Evolutionary conservation across 176 grass and related monocot species (phyloP).

Genomic region (Musa beccarii): DNA sequence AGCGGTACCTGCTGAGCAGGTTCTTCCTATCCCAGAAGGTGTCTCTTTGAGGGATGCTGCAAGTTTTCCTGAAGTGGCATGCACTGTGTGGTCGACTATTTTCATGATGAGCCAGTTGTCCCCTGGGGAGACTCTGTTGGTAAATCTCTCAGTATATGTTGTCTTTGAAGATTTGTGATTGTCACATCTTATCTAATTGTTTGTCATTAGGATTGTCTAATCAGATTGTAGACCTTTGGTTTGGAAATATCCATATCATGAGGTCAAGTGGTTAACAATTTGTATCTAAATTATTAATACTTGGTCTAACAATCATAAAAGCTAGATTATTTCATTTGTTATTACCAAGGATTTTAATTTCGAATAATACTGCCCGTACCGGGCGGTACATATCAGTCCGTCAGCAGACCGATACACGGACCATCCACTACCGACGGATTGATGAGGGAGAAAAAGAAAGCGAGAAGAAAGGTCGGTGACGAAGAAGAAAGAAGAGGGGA

Average conservation of each 20-base stretch:
- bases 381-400: too few relatives aligned
- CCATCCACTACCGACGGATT: too few relatives aligned
- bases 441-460: too few relatives aligned
- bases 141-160: conserved; percentile 14
- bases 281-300: too few relatives aligned
- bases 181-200: not conserved
- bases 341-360: too few relatives aligned
- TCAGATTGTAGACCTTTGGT: not conserved
- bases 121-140: conserved; percentile 69
- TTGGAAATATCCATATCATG: not conserved
- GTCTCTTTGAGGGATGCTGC: conserved; percentile 64
- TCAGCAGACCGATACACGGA: too few relatives aligned
- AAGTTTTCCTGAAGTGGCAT: conserved; percentile 60
- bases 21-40: conserved; percentile 56
- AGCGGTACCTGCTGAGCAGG: conserved; percentile 54
- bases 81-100: conserved; percentile 85
- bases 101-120: conserved; percentile 82
- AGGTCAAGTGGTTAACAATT: too few relatives aligned
- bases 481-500: too few relatives aligned
- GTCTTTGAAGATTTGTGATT: not conserved
- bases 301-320: too few relatives aligned
- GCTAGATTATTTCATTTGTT: too few relatives aligned
- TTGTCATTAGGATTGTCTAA: not conserved
- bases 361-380: too few relatives aligned
- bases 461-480: too few relatives aligned